These are phyloP conservation scores for Penicillium maclennaniae DNA, from an alignment of 495 filamentous ascomycete species.

Conservation along the genomic window DNA sequence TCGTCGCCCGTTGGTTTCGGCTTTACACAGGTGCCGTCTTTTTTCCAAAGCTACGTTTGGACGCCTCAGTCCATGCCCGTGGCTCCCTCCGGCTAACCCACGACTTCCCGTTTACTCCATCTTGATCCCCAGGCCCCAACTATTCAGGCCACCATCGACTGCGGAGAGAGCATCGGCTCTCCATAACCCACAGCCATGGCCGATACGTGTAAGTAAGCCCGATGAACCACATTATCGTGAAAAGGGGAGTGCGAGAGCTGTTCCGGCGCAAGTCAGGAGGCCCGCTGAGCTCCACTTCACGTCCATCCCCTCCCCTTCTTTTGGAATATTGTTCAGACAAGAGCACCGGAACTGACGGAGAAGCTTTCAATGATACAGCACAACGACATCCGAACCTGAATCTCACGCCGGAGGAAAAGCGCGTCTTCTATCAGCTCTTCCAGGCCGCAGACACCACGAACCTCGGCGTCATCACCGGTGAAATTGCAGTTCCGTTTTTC, in stretches of 20 bases:
- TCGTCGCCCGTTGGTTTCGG: conserved; percentile 2
- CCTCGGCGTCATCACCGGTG: conserved; percentile 91
- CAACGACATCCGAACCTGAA: conserved; percentile 67
- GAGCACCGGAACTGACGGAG: conserved; percentile 25
- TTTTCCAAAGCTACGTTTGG: conserved; percentile 22
- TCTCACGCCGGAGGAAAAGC: conserved; percentile 88
- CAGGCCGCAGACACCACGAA: conserved; percentile 81
- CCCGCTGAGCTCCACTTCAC: conserved; percentile 19
- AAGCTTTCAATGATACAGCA: conserved; percentile 17
- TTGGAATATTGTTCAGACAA: neutral
- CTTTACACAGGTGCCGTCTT: conserved; percentile 1
- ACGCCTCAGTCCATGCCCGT: conserved; percentile 28
- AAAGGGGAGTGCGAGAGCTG: neutral
- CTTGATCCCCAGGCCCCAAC: conserved; percentile 17
- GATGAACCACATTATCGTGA: neutral
- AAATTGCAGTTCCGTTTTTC: conserved; percentile 95
- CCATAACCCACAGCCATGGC: conserved; percentile 37
- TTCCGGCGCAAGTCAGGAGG: conserved; percentile 29
- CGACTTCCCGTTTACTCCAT: conserved; percentile 16
- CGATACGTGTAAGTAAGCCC: conserved; percentile 34
- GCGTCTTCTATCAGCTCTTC: conserved; percentile 88
- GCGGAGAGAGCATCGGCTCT: conserved; percentile 35
- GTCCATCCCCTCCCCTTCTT: conserved; percentile 14
- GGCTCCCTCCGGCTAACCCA: conserved; percentile 25
- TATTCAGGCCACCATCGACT: conserved; percentile 16